Evolutionary conservation across 2,329 filamentous ascomycete species (phyloP).

Genomic region (Alternaria atra): DNA sequence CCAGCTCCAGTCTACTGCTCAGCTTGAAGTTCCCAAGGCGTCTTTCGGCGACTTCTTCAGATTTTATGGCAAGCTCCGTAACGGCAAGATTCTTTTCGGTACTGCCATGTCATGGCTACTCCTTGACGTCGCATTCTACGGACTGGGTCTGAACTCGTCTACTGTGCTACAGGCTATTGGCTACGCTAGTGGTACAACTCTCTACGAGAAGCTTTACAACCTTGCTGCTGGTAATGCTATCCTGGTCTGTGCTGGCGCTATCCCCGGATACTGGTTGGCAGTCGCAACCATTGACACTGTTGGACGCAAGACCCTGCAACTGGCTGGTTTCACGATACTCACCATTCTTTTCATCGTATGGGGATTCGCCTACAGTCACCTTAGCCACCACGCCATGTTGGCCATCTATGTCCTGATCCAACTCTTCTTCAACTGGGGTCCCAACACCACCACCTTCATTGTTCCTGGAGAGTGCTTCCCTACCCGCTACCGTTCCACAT

Average conservation of each 20-base stretch:
- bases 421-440: constrained; percentile 63
- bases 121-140: constrained; percentile 67
- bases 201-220: constrained; percentile 76
- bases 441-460: constrained; percentile 62
- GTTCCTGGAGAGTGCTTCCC: constrained; percentile 62
- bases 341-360: constrained; percentile 48
- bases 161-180: constrained; percentile 76
- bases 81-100: constrained; percentile 76
- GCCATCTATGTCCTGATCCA: constrained; percentile 59
- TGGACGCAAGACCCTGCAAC: constrained; percentile 60
- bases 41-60: constrained; percentile 74
- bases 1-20: constrained; percentile 62
- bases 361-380: constrained; percentile 48
- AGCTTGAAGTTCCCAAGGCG: constrained; percentile 73
- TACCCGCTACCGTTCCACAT: constrained; percentile 59
- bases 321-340: constrained; percentile 44
- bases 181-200: constrained; percentile 67
- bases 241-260: constrained; percentile 78
- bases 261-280: constrained; percentile 78
- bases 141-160: constrained; percentile 76
- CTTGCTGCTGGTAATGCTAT: constrained; percentile 82
- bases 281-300: constrained; percentile 70
- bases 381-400: constrained; percentile 52
- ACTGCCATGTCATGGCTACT: constrained; percentile 78
- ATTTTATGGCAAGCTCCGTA: constrained; percentile 76